Conservation (phyloP, 148 eudicot genomes). For the Rhododendron kiyosumense region DNA sequence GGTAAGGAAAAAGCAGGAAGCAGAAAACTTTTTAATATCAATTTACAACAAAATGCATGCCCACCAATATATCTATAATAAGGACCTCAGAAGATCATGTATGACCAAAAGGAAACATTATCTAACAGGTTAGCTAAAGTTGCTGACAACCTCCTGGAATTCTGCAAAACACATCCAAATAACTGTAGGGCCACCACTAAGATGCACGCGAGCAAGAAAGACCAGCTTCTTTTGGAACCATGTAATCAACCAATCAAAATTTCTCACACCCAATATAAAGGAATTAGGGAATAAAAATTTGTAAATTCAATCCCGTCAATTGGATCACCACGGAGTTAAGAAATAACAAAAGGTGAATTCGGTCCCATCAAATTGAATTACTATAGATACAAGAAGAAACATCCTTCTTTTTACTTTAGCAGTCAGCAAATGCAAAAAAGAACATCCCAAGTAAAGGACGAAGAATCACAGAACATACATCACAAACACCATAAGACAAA, state of each 20-base stretch:
- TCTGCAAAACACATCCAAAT: background rate
- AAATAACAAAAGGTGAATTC: background rate
- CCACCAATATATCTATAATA: background rate
- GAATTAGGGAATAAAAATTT: background rate
- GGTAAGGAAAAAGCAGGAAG: background rate
- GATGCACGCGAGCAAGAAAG: background rate
- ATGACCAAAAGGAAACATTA: background rate
- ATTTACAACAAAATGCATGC: background rate
- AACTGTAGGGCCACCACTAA: background rate
- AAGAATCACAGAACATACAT: background rate
- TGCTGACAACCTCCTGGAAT: background rate
- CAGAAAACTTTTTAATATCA: background rate
- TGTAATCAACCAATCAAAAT: background rate
- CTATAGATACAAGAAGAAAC: background rate
- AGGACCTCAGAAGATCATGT: background rate
- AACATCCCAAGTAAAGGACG: background rate
- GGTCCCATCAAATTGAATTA: background rate
- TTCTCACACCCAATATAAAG: background rate
- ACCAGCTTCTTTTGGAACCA: background rate
- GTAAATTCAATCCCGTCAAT: background rate
- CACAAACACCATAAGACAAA: background rate
- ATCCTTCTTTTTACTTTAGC: background rate
- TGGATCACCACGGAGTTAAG: background rate
- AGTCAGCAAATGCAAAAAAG: background rate
- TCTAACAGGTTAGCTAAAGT: background rate